Evolutionary conservation across 2,329 filamentous ascomycete species (phyloP), one percentile per base, ranked within the genome.

Genomic region (Calonectria pseudoturangicola): DNA sequence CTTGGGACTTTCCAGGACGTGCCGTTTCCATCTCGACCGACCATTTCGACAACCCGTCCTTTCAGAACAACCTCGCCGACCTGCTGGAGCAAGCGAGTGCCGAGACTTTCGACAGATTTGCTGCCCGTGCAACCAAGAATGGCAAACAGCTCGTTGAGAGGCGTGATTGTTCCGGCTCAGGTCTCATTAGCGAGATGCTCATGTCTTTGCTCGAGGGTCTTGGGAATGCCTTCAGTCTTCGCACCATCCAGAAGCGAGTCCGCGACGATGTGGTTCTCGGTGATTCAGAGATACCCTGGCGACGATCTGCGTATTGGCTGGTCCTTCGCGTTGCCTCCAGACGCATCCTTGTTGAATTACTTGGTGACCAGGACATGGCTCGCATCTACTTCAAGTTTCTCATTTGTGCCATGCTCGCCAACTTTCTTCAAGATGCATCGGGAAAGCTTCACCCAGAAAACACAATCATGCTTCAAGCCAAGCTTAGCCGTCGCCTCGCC

Each of bases 281-380:
- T 1, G 81, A 87, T 1, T 85, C 87, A 0, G 81, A 86, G 2
- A 83, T 84, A 1, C n/a, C 86, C 0, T 95, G 93, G 93, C 87
- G 92, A 27, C 84, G 93, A 47, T 88, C 88, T 5, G 88, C 92
- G 0, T 87, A 89, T 64, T 95, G 92, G 89, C 87, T 94, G 0
- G 84, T 92, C 0, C 80, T 94, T 16, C 89, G 92, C 0, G 91
- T 94, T 9, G 85, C 86, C 0, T 78, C 91, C 2, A 88, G 91
- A 58, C 87, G 92, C 0, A 84, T 88, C 9, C 83, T 94, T 0
- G 83, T n/a, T n/a, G n/a, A n/a, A n/a, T n/a, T n/a, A n/a, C n/a
- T n/a, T n/a, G n/a, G n/a, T n/a, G n/a, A n/a, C n/a, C n/a, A n/a
- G n/a, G n/a, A n/a, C n/a, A n/a, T n/a, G n/a, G n/a, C n/a, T n/a